A percentile compares a stretch with the other conserved stretches of the same genome.
These are phyloP conservation scores for Cornus controversa DNA, from an alignment of 148 eudicot genomes.

Conservation along the genomic window DNA sequence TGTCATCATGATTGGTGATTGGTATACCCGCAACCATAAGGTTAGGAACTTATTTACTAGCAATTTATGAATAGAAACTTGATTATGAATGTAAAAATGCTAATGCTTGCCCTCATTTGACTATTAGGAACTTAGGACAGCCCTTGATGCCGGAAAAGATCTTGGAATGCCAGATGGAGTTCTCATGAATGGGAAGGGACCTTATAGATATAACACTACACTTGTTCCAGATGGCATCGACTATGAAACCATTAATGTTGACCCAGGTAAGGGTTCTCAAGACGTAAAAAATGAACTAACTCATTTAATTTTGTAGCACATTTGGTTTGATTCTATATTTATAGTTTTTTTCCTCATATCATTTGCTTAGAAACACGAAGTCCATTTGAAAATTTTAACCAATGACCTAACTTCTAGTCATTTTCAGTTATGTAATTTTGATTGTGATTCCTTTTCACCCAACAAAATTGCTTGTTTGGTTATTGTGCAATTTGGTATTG, in stretches of 20 bases:
- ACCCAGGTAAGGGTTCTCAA: slow-evolving; percentile 61
- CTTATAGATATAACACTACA: slow-evolving; percentile 69
- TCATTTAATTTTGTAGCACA: not conserved
- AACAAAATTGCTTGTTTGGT: not conserved
- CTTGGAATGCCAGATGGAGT: slow-evolving; percentile 97
- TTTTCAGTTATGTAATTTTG: not conserved
- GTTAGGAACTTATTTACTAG: slow-evolving; percentile 31
- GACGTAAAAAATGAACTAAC: not conserved
- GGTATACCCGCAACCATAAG: slow-evolving; percentile 84
- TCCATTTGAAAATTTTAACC: not conserved
- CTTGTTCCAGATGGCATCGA: slow-evolving; percentile 76
- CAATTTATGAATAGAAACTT: too few relatives aligned
- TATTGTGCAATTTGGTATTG: not conserved
- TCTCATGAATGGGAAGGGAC: slow-evolving; percentile 96
- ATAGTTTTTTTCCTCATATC: not conserved
- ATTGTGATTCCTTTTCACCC: not conserved
- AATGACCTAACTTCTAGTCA: not conserved
- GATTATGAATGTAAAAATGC: not conserved
- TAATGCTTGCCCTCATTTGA: not conserved
- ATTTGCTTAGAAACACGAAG: not conserved
- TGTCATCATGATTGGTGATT: slow-evolving; percentile 81
- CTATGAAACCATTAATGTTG: slow-evolving; percentile 64
- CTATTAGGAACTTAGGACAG: slow-evolving; percentile 59
- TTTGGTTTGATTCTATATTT: not conserved
- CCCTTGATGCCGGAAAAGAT: slow-evolving; percentile 61